Evolutionary conservation across 2,329 filamentous ascomycete genomes (phyloP), one percentile per base, ranked within the genome.

Genomic region (Scedosporium dehoogii): DNA sequence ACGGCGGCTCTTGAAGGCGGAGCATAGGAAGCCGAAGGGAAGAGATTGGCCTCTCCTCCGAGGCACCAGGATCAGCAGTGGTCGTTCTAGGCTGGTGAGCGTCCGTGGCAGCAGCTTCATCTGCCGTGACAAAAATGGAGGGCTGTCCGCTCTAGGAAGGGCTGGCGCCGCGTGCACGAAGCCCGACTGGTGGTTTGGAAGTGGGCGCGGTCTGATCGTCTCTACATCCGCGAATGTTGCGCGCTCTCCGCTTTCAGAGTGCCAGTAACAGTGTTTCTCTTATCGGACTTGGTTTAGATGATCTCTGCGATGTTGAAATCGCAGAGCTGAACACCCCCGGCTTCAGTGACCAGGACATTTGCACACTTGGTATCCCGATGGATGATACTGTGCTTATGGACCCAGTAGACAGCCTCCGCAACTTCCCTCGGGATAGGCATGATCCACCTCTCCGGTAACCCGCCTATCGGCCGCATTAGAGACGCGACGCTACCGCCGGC

Each of bases 221-320:
- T 80, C 10, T 81, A 76, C 58, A 78, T 76, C 63, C 75, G 76
- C 60, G 77, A 79, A 62, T 71, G 41, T 46, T 9, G 48, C 25
- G 9, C 33, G n/a, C 48, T 61, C 41, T 7, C n/a, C 27, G n/a
- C 4, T 48, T 62, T 38, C 33, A 88, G 87, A 0, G 91, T 94
- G 27, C 90, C 90, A 62, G 93, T 89, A 58, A 93, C 87, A 0
- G 90, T 93, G 3, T 87, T 87, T 61, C 90, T 80, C 74, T 94
- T 94, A 68, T 89, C 86, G 61, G 86, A 81, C 67, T 89, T 87
- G 48, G 81, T 87, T 70, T 92, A 89, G 63, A 92, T 83, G 57
- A 91, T 84, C 53, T 88, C 89, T 29, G 90, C 89, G 58, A 94
- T 89, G 66, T 90, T 90, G 72, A 94, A 94, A 70, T 94, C 90